These are phyloP conservation scores for Silene vulgaris DNA, from an alignment of 179 eudicot genomes.

Conservation along the genomic window DNA sequence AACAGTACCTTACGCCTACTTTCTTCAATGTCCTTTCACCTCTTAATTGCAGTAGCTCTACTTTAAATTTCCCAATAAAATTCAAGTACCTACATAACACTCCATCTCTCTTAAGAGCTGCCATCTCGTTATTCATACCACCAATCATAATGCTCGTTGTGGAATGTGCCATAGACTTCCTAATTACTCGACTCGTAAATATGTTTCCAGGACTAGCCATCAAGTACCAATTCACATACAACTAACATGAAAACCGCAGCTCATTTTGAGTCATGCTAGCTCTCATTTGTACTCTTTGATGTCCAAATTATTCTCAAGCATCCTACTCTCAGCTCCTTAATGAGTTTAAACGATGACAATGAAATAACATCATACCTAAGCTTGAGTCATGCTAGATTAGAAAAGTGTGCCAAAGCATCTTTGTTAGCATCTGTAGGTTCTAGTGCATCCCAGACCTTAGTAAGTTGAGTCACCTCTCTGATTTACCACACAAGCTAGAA, in stretches of 20 bases:
- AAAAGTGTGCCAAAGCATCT: not conserved
- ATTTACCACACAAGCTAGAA: not conserved
- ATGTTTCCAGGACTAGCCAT: not conserved
- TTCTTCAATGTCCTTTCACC: not conserved
- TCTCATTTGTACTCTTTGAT: not conserved
- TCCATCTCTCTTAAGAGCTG: not conserved
- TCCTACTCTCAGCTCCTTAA: too few species aligned
- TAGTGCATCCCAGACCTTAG: not conserved
- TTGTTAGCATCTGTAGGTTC: not conserved
- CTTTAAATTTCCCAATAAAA: not conserved
- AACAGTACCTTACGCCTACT: not conserved
- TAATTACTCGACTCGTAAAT: not conserved
- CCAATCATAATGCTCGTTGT: not conserved
- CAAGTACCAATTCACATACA: not conserved
- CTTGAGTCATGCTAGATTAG: too few species aligned
- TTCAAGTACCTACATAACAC: not conserved
- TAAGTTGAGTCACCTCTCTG: not conserved
- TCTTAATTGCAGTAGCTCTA: conserved; percentile 3
- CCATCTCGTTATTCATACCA: not conserved
- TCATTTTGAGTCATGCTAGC: not conserved
- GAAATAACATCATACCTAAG: too few species aligned
- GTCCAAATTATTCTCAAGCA: not conserved
- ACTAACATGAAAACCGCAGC: not conserved
- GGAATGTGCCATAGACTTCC: not conserved
- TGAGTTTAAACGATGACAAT: too few species aligned